These are phyloP conservation scores for Diaporthe caulivora DNA, from an alignment of 2,329 filamentous ascomycete species.

Conservation along the genomic window DNA sequence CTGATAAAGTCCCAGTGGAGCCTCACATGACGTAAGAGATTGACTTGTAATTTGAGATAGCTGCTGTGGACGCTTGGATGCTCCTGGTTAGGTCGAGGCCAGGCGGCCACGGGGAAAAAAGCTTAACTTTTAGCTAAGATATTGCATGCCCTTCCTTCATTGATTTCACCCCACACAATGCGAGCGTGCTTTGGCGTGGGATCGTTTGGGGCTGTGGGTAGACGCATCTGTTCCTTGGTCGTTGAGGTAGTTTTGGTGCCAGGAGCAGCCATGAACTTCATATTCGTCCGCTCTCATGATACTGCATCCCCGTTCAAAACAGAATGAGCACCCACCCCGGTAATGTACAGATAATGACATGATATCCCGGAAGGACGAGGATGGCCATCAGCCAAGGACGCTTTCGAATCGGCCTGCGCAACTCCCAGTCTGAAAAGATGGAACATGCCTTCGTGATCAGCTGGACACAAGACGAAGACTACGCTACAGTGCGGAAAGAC, in stretches of 20 bases:
- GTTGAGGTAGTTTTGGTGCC: too few relatives aligned
- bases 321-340: too few relatives aligned
- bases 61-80: not conserved
- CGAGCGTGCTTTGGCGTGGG: not conserved
- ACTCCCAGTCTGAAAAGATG: too few relatives aligned
- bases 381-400: not conserved
- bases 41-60: not conserved
- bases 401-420: not conserved
- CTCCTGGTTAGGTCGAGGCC: not conserved
- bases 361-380: not conserved
- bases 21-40: constrained; percentile 12
- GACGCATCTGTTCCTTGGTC: too few relatives aligned
- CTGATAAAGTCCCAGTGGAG: not conserved
- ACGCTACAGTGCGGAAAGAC: not conserved
- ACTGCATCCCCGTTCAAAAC: too few relatives aligned
- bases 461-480: too few relatives aligned
- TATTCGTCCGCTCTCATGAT: too few relatives aligned
- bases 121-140: not conserved
- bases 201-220: not conserved
- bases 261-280: too few relatives aligned
- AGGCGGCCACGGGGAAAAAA: not conserved
- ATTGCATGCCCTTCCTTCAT: not conserved
- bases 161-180: not conserved
- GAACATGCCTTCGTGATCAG: not conserved
- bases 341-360: not conserved